Evolutionary conservation across 257 asterid genomes (phyloP), one percentile per base, ranked within the genome.

Genomic region (Knoxia roxburghii): DNA sequence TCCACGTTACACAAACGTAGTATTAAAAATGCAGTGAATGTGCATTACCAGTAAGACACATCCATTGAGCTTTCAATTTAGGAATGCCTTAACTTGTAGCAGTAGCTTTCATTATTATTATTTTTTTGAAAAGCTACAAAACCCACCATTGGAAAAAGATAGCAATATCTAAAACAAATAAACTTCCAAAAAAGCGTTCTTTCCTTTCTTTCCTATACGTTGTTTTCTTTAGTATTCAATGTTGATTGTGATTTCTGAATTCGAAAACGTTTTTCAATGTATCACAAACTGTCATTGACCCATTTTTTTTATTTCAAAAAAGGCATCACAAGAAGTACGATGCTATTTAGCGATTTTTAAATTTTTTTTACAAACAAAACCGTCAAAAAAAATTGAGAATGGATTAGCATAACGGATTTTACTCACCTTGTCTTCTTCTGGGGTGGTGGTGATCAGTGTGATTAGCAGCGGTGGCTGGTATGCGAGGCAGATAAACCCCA

Each of bases 401-500:
- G 11, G 20, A 20, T 11, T 32, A 23, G 50, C 30, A 48, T 48
- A 48, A 48, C 53, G 21, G 23, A 48, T 48, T 48, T 0, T 14
- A 9, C 64, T 53, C 41, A 53, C 53, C 71, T 48, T 67, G 63
- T 53, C 53, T 39, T 53, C 37, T 67, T 29, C 40, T 24, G 29
- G 6, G 32, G 64, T 18, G 63, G 54, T 52, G 27, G 37, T 39
- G 41, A 27, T n/a, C n/a, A n/a, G n/a, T n/a, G n/a, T n/a, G n/a
- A n/a, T n/a, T n/a, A n/a, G n/a, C n/a, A n/a, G n/a, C 8, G 8
- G 9, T 55, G 45, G 21, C 64, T 2, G 71, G 41, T 37, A 17
- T 10, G 0, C 33, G 30, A 20, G 72, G 72, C 29, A 55, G 55
- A 37, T 24, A 68, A 27, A 55, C 72, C 5, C 72, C 72, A 9